A percentile compares a stretch with the other conserved stretches of the same genome.
These are phyloP conservation scores for Talaromyces liani DNA, from an alignment of 495 filamentous ascomycete genomes.

Conservation along the genomic window DNA sequence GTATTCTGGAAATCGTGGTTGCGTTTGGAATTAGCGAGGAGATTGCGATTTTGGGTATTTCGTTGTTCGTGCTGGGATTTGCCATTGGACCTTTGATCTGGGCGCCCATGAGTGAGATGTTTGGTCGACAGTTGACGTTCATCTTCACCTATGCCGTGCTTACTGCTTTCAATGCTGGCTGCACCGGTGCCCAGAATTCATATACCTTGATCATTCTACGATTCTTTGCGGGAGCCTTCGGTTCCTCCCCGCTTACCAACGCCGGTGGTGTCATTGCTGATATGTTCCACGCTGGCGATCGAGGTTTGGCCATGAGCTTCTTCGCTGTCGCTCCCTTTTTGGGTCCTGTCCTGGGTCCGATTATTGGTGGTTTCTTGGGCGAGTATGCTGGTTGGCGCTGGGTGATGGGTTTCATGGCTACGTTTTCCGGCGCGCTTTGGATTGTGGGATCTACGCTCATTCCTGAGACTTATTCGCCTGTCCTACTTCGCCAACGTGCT, in stretches of 20 bases:
- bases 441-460: conserved; percentile 44
- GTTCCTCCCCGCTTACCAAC: conserved; percentile 66
- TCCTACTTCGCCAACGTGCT: conserved; percentile 48
- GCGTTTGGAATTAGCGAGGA: conserved; percentile 54
- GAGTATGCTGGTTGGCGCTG: conserved; percentile 56
- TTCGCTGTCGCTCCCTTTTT: conserved; percentile 64
- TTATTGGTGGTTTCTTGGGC: conserved; percentile 55
- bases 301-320: conserved; percentile 56
- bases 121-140: conserved; percentile 66
- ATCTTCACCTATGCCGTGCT: conserved; percentile 54
- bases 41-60: conserved; percentile 59
- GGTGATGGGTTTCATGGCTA: conserved; percentile 53
- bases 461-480: conserved; percentile 56
- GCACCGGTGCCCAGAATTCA: conserved; percentile 54
- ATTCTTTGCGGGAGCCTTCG: conserved; percentile 75
- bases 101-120: conserved; percentile 63
- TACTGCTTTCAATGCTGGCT: conserved; percentile 62
- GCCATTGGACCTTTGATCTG: conserved; percentile 59
- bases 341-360: conserved; percentile 57
- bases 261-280: conserved; percentile 69
- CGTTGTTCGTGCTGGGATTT: conserved; percentile 69
- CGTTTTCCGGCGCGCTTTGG: conserved; percentile 47
- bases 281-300: conserved; percentile 56
- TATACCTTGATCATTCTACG: conserved; percentile 63
- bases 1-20: conserved; percentile 50